Base-by-base conservation (phyloP, 2,329 filamentous ascomycete species). In the Diplodia sapinea region DNA sequence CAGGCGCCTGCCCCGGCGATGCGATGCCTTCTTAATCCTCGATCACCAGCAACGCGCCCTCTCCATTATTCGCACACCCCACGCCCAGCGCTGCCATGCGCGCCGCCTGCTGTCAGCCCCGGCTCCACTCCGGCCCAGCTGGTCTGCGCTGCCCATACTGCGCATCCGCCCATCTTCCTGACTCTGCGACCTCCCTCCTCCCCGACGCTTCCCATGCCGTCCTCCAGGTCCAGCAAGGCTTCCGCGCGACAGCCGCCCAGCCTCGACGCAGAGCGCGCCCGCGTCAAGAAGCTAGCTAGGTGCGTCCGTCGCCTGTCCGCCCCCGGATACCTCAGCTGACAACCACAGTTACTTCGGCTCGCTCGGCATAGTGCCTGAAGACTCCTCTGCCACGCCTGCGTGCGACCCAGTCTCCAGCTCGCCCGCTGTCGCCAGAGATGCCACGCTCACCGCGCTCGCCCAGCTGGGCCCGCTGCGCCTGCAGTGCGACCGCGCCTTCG, bases 381-480 rank as follows among this genome's bases (percentile, higher is more conserved):
- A 33, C 31, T 17, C 26, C 17, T 49, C 40, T 36, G 40, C 15
- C 43, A 33, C 2, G 17, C 40, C 43, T 5, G 26, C 13, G 15
- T 50, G 43, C 57, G 36, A 62, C 13, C 57, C 57, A 17, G 43
- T 62, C 17, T 31, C 57, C 9, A 7, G 3, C 7, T 15, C 6
- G 23, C 57, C 57, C 40, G 12, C 57, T 4, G 23, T 17, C 43
- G 59, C 52, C 49, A 29, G 17, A 17, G 38, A 66, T 52, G 43
- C 47, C 54, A 38, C 54, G 26, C 72, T 80, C 17, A 75, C 74
- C 8, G 74, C 77, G 9, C 75, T 76, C 68, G 73, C 74, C 7
- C 78, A 81, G 67, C 73, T 81, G 8, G 75, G 75, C 3, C 75
- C 78, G 59, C 73, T 78, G 67, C 74, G 79, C 8, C 72, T 81